These are phyloP conservation scores for Ilex asprella DNA, from an alignment of 257 asterid genomes.

Conservation along the genomic window DNA sequence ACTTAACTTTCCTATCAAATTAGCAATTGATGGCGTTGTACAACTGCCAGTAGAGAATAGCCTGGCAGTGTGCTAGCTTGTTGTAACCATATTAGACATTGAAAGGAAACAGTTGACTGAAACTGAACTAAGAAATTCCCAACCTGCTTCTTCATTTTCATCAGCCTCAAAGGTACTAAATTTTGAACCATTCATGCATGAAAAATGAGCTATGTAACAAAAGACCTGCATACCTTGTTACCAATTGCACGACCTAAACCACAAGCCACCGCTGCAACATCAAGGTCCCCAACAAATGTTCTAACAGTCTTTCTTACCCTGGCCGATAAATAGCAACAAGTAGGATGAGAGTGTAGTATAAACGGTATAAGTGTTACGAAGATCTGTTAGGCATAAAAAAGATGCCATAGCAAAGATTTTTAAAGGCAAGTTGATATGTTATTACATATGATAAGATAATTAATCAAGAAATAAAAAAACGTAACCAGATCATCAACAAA, in stretches of 20 bases:
- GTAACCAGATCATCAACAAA: background rate
- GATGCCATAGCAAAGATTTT: background rate
- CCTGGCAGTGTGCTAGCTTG: no score
- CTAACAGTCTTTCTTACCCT: slow-evolving; percentile 84
- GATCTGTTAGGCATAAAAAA: background rate
- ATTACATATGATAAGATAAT: background rate
- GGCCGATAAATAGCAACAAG: slow-evolving; percentile 10
- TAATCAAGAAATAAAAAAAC: background rate
- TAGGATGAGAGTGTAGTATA: slow-evolving; percentile 3
- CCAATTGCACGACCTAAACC: slow-evolving; percentile 97
- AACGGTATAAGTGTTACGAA: background rate
- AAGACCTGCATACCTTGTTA: slow-evolving; percentile 55
- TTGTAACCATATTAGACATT: no score
- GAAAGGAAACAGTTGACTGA: no score
- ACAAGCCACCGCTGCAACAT: slow-evolving; percentile 87
- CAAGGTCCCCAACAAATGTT: slow-evolving; percentile 77
- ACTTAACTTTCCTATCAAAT: no score
- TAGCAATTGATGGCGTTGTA: no score
- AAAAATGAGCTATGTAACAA: background rate
- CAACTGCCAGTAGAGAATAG: no score
- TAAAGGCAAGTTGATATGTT: background rate
- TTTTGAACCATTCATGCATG: background rate
- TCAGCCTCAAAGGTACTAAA: background rate
- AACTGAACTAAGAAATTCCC: no score
- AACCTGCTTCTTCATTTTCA: background rate